Percentiles rank a stretch among this genome's conserved stretches.
phyloP scores from a whole-genome alignment of 805 yeast genomes.

The Wickerhamomyces silvicola region DNA sequence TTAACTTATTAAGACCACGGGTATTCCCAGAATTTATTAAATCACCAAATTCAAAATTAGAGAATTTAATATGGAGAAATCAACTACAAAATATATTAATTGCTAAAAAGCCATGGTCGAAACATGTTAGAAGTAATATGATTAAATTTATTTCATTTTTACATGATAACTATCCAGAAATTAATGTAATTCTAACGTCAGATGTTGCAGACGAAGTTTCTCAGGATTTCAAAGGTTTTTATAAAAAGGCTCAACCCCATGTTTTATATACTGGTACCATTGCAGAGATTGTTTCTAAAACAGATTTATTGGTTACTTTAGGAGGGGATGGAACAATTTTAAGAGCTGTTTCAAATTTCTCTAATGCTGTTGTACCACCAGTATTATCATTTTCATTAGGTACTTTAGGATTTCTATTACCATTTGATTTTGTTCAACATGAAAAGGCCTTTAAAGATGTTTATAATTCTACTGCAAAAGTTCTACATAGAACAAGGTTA shows the following conservation, averaged over 20 bases:
- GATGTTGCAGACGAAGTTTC: constrained; percentile 69
- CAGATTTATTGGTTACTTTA: constrained; percentile 77
- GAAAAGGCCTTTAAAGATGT: constrained; percentile 57
- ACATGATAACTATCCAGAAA: constrained; percentile 54
- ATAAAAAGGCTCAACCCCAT: constrained; percentile 26
- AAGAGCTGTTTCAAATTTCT: constrained; percentile 75
- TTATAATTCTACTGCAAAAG: constrained; percentile 60
- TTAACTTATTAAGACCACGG: constrained; percentile 22
- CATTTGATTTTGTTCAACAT: constrained; percentile 70
- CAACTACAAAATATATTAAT: constrained; percentile 71
- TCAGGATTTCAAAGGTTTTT: constrained; percentile 19
- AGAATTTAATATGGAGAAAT: constrained; percentile 60
- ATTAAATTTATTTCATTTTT: constrained; percentile 56
- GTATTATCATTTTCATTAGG: constrained; percentile 85
- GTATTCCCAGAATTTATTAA: constrained; percentile 46
- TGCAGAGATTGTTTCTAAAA: constrained; percentile 51
- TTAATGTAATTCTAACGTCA: constrained; percentile 71
- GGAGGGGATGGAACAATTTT: constrained; percentile 98
- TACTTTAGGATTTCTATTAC: constrained; percentile 81
- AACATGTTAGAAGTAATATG: constrained; percentile 58
- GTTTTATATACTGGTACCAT: constrained; percentile 52
- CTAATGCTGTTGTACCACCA: constrained; percentile 74
- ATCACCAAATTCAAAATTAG: constrained; percentile 54
- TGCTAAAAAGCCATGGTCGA: constrained; percentile 81
- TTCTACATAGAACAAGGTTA: constrained; percentile 69